These are phyloP conservation scores for Vitis hybrid DNA, from an alignment of 177 flowering plant genomes.

Conservation along the genomic window DNA sequence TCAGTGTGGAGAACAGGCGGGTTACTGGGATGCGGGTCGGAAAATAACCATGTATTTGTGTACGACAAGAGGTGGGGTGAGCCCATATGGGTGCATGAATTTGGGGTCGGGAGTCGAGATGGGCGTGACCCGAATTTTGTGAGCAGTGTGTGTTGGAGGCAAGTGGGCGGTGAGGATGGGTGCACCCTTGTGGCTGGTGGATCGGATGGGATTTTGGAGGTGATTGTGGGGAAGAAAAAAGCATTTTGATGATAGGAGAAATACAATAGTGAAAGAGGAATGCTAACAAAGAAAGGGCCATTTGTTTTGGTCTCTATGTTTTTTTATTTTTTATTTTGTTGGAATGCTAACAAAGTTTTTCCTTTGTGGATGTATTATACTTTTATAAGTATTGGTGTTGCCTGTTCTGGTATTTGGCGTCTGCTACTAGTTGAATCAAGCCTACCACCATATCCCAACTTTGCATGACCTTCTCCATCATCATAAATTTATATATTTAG, in stretches of 20 bases:
- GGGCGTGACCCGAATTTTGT: conserved; percentile 36
- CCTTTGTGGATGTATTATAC: no score
- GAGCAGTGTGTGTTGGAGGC: conserved; percentile 75
- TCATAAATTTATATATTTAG: no score
- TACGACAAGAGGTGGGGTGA: conserved; percentile 70
- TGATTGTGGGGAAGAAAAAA: conserved; percentile 42
- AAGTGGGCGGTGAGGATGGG: conserved; percentile 36
- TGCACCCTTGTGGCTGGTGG: conserved; percentile 70
- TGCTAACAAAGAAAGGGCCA: no score
- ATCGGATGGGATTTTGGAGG: conserved; percentile 60
- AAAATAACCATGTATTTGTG: conserved; percentile 55
- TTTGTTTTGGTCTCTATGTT: no score
- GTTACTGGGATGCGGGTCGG: conserved; percentile 67
- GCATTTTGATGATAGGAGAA: background rate
- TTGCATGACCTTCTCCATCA: no score
- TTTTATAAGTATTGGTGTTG: no score
- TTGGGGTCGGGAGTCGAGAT: conserved; percentile 14
- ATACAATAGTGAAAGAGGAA: no score
- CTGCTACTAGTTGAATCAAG: no score
- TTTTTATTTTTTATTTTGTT: no score
- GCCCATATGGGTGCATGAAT: conserved; percentile 62
- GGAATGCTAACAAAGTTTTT: no score
- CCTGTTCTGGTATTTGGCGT: no score
- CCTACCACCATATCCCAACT: no score
- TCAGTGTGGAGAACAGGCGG: conserved; percentile 66